These are phyloP conservation scores for Chrysanthemum makinoi DNA, from an alignment of 129 eudicot genomes.

Conservation along the genomic window DNA sequence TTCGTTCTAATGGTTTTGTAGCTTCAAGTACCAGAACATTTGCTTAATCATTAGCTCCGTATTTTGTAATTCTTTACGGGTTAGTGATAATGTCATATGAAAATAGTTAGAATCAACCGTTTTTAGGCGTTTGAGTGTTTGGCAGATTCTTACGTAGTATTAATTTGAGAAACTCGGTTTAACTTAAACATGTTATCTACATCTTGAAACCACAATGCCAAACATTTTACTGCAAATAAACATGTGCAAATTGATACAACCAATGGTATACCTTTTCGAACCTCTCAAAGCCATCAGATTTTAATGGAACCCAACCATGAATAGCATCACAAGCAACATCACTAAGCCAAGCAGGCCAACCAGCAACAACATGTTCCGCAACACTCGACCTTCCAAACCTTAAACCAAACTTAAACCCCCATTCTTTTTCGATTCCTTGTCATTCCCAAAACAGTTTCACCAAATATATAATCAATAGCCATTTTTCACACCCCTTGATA, in stretches of 20 bases:
- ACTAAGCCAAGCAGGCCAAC: slow-evolving; percentile 89
- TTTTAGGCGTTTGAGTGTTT: no score
- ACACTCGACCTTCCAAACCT: slow-evolving; percentile 46
- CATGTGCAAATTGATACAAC: not conserved
- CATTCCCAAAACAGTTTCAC: not conserved
- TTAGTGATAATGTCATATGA: not conserved
- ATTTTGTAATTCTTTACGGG: no score
- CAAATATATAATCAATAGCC: no score
- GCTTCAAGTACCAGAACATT: slow-evolving; percentile 31
- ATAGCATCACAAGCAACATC: slow-evolving; percentile 82
- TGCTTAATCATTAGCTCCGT: slow-evolving; percentile 14
- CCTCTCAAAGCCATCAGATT: slow-evolving; percentile 61
- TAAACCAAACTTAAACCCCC: slow-evolving; percentile 26
- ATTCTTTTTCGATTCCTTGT: slow-evolving; percentile 15
- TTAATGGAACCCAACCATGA: slow-evolving; percentile 71
- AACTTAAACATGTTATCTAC: not conserved
- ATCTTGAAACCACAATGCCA: no score
- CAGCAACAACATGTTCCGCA: slow-evolving; percentile 69
- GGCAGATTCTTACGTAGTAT: no score
- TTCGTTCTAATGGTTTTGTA: slow-evolving; percentile 42
- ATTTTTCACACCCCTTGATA: no score
- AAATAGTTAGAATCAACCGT: not conserved
- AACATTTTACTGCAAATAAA: slow-evolving; percentile 9
- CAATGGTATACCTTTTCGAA: slow-evolving; percentile 59
- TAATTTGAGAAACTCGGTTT: not conserved